These are phyloP conservation scores for Coccomyxa sp. DNA, from an alignment of 139 green algal species.

Conservation along the genomic window DNA sequence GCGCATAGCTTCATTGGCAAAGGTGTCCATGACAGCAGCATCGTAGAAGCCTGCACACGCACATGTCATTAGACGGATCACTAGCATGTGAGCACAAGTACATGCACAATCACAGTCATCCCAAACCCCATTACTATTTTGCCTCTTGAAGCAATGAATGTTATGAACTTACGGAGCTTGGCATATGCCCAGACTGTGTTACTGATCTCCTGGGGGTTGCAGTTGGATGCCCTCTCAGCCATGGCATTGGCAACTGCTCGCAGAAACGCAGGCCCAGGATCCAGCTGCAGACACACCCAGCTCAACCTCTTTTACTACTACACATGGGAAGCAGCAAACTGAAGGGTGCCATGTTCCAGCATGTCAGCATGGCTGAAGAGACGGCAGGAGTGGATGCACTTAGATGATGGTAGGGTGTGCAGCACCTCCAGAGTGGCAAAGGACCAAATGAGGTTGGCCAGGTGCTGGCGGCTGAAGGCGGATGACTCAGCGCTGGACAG, in stretches of 20 bases:
- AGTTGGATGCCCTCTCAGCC: slow-evolving; percentile 22
- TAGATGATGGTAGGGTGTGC: background rate
- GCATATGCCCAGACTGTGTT: slow-evolving; percentile 53
- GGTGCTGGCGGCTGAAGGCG: slow-evolving; percentile 40
- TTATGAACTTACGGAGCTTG: slow-evolving; percentile 21
- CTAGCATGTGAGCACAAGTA: background rate
- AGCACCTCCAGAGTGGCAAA: slow-evolving; percentile 32
- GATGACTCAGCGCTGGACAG: slow-evolving; percentile 15
- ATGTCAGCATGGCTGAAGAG: background rate
- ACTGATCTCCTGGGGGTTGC: slow-evolving; percentile 51
- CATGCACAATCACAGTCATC: background rate
- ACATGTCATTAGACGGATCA: background rate
- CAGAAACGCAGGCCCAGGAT: slow-evolving; percentile 4
- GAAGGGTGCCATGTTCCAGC: background rate
- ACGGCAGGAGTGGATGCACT: background rate
- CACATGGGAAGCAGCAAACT: background rate
- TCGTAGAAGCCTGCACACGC: slow-evolving; percentile 29
- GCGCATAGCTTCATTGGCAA: slow-evolving; percentile 20
- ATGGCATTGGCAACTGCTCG: slow-evolving; percentile 22
- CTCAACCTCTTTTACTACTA: background rate
- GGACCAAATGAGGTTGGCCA: slow-evolving; percentile 35
- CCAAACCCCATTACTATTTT: background rate
- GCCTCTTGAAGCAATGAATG: background rate
- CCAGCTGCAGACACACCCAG: background rate
- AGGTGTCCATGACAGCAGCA: slow-evolving; percentile 27